Percentiles rank a stretch among this genome's conserved stretches.
Conservation (phyloP, 2,329 filamentous ascomycete genomes). For the Remersonia thermophila region DNA sequence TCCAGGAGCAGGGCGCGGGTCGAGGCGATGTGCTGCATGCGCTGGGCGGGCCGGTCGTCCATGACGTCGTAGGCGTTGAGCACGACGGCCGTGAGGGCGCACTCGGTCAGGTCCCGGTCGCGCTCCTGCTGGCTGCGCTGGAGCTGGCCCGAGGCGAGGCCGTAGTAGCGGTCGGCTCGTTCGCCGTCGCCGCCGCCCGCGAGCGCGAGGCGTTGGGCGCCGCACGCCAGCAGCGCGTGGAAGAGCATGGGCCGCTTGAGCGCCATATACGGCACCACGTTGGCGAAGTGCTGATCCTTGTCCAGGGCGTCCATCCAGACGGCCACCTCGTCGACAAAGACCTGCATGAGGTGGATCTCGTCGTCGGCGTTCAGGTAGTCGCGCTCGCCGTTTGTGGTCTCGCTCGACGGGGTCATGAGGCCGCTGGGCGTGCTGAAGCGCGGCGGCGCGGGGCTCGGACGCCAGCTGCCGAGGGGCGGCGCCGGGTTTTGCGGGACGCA, state of each 20-base stretch:
- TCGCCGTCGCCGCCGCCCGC: slow-evolving; percentile 61
- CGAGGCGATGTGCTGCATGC: slow-evolving; percentile 84
- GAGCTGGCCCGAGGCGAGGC: slow-evolving; percentile 69
- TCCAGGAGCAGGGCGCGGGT: slow-evolving; percentile 78
- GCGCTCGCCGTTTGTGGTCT: slow-evolving; percentile 29
- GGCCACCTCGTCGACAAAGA: slow-evolving; percentile 82
- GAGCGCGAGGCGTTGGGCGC: slow-evolving; percentile 66
- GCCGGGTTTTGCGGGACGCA: slow-evolving; percentile 27
- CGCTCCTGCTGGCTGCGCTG: slow-evolving; percentile 70
- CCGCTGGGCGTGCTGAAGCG: slow-evolving; percentile 25
- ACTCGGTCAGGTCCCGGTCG: slow-evolving; percentile 70
- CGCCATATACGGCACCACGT: slow-evolving; percentile 70
- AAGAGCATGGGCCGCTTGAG: slow-evolving; percentile 76
- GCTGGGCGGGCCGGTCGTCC: slow-evolving; percentile 63
- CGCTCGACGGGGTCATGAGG: slow-evolving; percentile 29
- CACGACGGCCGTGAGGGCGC: slow-evolving; percentile 75
- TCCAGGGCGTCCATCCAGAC: slow-evolving; percentile 93
- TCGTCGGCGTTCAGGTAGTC: slow-evolving; percentile 62
- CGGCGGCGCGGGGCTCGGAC: slow-evolving; percentile 7
- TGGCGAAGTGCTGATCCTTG: slow-evolving; percentile 72
- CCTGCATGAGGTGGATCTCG: slow-evolving; percentile 80
- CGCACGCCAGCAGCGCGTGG: slow-evolving; percentile 80
- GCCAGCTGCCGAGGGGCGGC: slow-evolving; percentile 19
- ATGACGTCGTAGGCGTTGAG: slow-evolving; percentile 90
- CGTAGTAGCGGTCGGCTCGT: slow-evolving; percentile 72